These are phyloP conservation scores for Torulaspora globosa DNA, from an alignment of 1,139 yeast genomes.

Conservation along the genomic window DNA sequence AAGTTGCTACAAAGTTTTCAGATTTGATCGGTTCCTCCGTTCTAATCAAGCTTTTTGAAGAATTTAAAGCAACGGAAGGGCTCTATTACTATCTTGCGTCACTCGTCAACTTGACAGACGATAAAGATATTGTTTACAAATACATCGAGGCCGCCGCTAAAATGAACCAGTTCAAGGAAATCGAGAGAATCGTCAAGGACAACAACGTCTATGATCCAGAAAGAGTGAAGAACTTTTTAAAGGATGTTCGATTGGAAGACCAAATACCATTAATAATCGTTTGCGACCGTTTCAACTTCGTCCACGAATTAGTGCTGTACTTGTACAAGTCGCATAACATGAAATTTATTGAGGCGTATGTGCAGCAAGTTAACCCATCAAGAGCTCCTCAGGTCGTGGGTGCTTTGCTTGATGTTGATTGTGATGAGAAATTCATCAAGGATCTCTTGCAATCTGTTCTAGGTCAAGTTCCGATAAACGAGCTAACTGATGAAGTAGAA, in stretches of 20 bases:
- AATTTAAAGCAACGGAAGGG: constrained; percentile 88
- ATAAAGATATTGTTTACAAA: constrained; percentile 91
- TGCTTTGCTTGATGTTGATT: constrained; percentile 92
- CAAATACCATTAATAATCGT: constrained; percentile 95
- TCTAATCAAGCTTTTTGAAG: constrained; percentile 87
- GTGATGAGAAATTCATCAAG: constrained; percentile 87
- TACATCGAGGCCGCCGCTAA: constrained; percentile 93
- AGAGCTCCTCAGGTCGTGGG: constrained; percentile 96
- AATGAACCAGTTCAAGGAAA: constrained; percentile 86
- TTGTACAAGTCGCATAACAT: constrained; percentile 92
- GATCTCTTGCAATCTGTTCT: constrained; percentile 76
- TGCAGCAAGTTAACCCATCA: constrained; percentile 93
- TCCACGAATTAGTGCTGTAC: constrained; percentile 89
- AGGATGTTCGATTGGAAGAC: constrained; percentile 89
- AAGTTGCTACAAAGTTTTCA: constrained; percentile 94
- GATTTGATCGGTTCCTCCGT: constrained; percentile 86
- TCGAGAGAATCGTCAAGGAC: constrained; percentile 92
- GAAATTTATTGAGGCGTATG: constrained; percentile 95
- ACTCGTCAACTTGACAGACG: constrained; percentile 89
- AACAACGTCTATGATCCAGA: constrained; percentile 94
- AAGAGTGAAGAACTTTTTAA: constrained; percentile 92
- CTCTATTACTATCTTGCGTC: constrained; percentile 89
- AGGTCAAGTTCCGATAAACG: constrained; percentile 91
- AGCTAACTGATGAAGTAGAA: constrained; percentile 90
- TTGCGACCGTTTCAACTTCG: constrained; percentile 87